Conservation (phyloP, 176 grass and related monocot species). For the Eremochloa ophiuroides region DNA sequence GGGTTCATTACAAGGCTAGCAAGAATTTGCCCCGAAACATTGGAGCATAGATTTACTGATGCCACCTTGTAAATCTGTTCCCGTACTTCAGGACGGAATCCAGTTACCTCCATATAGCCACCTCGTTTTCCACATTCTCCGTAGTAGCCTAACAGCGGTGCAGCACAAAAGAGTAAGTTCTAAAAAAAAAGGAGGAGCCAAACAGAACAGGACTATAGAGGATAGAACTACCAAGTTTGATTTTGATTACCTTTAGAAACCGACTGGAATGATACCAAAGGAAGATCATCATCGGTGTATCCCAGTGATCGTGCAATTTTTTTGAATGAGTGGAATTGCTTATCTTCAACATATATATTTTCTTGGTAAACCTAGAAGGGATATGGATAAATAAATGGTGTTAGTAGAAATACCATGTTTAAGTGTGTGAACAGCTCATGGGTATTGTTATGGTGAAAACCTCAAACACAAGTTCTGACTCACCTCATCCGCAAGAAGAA, state of each 20-base stretch:
- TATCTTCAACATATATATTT: slow-evolving; percentile 92
- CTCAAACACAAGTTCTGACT: slow-evolving; percentile 13
- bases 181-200: slow-evolving; percentile 2
- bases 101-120: slow-evolving; percentile 97
- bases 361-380: slow-evolving; percentile 84
- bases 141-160: slow-evolving; percentile 57
- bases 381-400: slow-evolving; percentile 4
- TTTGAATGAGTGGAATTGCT: slow-evolving; percentile 91
- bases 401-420: slow-evolving; percentile 12
- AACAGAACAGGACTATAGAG: neutral
- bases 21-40: slow-evolving; percentile 91
- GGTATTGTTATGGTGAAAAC: slow-evolving; percentile 1
- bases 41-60: slow-evolving; percentile 96
- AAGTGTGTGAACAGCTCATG: neutral
- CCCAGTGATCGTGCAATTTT: slow-evolving; percentile 85
- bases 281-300: slow-evolving; percentile 74
- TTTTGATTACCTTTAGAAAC: slow-evolving; percentile 80
- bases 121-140: slow-evolving; percentile 99
- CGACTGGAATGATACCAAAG: slow-evolving; percentile 82
- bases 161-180: slow-evolving; percentile 11
- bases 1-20: slow-evolving; percentile 96
- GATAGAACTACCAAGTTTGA: slow-evolving; percentile 1
- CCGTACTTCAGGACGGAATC: slow-evolving; percentile 86
- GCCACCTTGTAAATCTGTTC: slow-evolving; percentile 98
- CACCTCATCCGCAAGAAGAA: slow-evolving; percentile 92